Percentiles rank a stretch among this genome's conserved stretches.
Conservation (phyloP, 371 early-diverging fungal genomes). For the Blastocladiella emersonii region DNA sequence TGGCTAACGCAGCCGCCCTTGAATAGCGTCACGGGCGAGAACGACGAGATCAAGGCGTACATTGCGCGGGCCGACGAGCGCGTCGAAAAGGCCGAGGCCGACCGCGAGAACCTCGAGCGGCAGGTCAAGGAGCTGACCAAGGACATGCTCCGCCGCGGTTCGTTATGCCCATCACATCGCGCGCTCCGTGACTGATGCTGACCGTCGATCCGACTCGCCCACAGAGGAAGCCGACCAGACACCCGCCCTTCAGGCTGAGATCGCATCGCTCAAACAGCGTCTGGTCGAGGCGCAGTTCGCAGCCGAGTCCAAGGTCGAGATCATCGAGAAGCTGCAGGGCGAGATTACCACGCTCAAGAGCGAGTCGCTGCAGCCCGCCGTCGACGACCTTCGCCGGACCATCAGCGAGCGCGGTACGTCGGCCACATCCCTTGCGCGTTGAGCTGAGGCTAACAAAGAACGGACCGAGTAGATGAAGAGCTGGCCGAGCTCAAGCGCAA, state of each 20-base stretch:
- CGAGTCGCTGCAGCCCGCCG: constrained; percentile 10
- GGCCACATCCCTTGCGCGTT: not conserved
- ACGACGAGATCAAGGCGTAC: not conserved
- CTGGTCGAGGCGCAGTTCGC: not conserved
- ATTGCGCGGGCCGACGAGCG: not conserved
- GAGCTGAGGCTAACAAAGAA: no score
- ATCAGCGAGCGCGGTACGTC: not conserved
- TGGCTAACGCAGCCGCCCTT: no score
- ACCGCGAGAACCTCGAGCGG: not conserved
- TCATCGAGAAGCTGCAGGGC: not conserved
- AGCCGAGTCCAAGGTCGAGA: not conserved
- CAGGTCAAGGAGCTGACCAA: not conserved
- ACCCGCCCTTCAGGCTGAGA: not conserved
- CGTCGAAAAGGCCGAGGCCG: not conserved
- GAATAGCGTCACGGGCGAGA: not conserved
- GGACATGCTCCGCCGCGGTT: not conserved
- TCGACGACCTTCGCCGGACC: constrained; percentile 6
- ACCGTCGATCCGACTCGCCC: not conserved
- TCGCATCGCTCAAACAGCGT: not conserved
- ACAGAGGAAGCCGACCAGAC: not conserved
- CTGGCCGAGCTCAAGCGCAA: constrained; percentile 14
- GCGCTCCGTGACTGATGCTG: no score
- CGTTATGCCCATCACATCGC: not conserved
- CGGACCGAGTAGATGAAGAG: constrained; percentile 16
- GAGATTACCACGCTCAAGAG: constrained; percentile 11